phyloP scores from a whole-genome alignment of 768 basidiomycete genomes.

The Serendipita sp. region DNA sequence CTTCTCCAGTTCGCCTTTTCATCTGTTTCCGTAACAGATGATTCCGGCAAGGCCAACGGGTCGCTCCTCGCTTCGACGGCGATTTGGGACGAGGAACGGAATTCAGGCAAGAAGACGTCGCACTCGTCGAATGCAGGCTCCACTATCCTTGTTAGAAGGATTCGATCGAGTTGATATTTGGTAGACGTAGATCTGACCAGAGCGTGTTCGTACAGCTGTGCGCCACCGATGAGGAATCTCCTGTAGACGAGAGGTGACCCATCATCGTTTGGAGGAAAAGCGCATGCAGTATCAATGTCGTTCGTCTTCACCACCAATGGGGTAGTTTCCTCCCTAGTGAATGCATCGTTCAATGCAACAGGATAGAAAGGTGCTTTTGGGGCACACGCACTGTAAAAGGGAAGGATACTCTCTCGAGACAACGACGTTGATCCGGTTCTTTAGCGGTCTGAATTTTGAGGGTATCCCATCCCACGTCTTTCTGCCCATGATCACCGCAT shows the following conservation, averaged over 20 bases:
- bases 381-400: background rate
- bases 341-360: background rate
- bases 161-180: conserved; percentile 42
- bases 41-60: background rate
- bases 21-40: background rate
- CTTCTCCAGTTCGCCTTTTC: conserved; percentile 33
- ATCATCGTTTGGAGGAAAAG: background rate
- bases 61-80: conserved; percentile 6
- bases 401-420: conserved; percentile 37
- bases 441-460: conserved; percentile 61
- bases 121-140: conserved; percentile 64
- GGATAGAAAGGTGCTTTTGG: background rate
- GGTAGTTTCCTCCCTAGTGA: background rate
- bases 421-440: conserved; percentile 61
- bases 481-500: conserved; percentile 87
- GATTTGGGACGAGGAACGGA: conserved; percentile 24
- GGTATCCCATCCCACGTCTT: conserved; percentile 99
- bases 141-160: conserved; percentile 75
- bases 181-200: conserved; percentile 26
- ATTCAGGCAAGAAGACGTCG: conserved; percentile 76
- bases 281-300: background rate
- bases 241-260: conserved; percentile 27
- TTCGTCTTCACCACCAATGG: background rate
- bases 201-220: conserved; percentile 60
- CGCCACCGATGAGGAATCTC: conserved; percentile 85